Evolutionary conservation across 2,329 filamentous ascomycete species (phyloP).

Genomic region (Nigrograna mackinnonii): DNA sequence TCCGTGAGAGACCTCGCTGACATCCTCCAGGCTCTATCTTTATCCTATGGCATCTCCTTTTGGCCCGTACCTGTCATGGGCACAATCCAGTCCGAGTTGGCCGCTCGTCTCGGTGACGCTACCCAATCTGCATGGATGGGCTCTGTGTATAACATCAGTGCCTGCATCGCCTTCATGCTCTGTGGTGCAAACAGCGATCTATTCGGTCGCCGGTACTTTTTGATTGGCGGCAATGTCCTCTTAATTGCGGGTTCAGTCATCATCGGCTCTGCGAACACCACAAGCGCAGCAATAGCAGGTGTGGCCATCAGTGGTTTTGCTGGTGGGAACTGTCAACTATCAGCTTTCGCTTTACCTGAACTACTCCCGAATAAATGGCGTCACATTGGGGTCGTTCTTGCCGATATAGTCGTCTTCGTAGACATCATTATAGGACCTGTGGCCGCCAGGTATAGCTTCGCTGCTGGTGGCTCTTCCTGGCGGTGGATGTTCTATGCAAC

Average conservation of each 20-base stretch:
- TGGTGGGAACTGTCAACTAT: conserved; percentile 45
- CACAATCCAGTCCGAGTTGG: conserved; percentile 4
- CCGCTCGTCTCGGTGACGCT: conserved; percentile 13
- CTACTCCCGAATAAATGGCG: conserved; percentile 55
- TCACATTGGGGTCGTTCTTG: conserved; percentile 49
- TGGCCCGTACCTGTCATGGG: conserved; percentile 11
- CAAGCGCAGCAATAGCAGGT: conserved; percentile 4
- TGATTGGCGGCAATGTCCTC: conserved; percentile 37
- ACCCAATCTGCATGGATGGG: conserved; percentile 7
- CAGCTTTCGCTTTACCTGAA: conserved; percentile 50
- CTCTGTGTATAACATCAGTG: conserved; percentile 10
- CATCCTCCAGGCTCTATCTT: background rate
- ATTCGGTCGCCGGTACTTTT: conserved; percentile 52
- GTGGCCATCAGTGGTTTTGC: conserved; percentile 43
- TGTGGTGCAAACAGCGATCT: conserved; percentile 50
- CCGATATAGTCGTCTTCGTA: conserved; percentile 39
- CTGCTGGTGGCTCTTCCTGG: conserved; percentile 37
- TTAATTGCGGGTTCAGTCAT: conserved; percentile 9
- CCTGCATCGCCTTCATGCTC: conserved; percentile 13
- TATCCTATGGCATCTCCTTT: conserved; percentile 5
- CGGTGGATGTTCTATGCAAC: conserved; percentile 49
- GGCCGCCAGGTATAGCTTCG: conserved; percentile 45
- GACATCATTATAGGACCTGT: conserved; percentile 49
- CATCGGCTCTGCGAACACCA: conserved; percentile 6
- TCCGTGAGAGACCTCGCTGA: conserved; percentile 1